Evolutionary conservation across 148 eudicot species (phyloP).

Genomic region (Vaccinium macrocarpon): DNA sequence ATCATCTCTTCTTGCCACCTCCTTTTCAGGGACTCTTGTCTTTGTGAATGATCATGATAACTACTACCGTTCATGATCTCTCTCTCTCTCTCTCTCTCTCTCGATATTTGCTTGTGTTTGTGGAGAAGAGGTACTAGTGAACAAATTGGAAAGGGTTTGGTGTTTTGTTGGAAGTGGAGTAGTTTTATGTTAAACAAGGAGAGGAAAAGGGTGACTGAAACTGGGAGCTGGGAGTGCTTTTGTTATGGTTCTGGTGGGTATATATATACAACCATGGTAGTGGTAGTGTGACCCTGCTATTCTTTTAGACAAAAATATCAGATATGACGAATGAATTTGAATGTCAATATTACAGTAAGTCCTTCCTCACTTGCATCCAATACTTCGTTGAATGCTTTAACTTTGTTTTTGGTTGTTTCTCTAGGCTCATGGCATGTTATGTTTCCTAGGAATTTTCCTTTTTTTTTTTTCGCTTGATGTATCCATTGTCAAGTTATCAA

Average conservation of each 20-base stretch:
- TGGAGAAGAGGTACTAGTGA: neutral
- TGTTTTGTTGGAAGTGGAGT: neutral
- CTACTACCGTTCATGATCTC: slow-evolving; percentile 21
- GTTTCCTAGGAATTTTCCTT: too few relatives aligned
- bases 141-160: neutral
- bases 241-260: slow-evolving; percentile 1
- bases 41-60: slow-evolving; percentile 22
- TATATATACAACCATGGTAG: slow-evolving; percentile 21
- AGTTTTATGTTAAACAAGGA: neutral
- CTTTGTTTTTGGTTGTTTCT: too few relatives aligned
- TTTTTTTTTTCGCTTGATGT: too few relatives aligned
- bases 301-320: neutral
- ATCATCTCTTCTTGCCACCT: slow-evolving; percentile 35
- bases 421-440: too few relatives aligned
- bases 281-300: slow-evolving; percentile 3
- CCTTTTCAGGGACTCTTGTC: slow-evolving; percentile 33
- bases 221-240: slow-evolving; percentile 4
- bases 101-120: neutral
- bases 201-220: neutral
- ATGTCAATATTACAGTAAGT: too few relatives aligned
- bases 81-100: neutral
- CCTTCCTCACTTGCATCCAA: too few relatives aligned
- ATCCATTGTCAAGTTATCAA: too few relatives aligned
- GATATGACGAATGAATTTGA: neutral
- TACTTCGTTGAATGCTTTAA: too few relatives aligned